Evolutionary conservation across 345 rosid genomes (phyloP).

Genomic region (Linum tenue): DNA sequence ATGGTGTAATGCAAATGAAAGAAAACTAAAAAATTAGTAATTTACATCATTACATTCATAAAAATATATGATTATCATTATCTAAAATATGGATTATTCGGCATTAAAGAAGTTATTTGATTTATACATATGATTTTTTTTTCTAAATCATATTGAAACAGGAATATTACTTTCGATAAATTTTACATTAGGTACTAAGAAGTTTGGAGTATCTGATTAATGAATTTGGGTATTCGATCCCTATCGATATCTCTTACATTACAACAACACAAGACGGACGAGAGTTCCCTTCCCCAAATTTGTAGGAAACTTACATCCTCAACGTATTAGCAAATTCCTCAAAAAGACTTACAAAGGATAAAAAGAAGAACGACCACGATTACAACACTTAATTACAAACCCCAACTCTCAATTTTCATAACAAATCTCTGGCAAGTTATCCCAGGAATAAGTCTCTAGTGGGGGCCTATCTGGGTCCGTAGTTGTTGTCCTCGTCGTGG

Average conservation of each 20-base stretch:
- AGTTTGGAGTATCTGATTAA: not conserved
- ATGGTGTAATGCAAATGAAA: too few species aligned
- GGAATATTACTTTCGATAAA: too few species aligned
- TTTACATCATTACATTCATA: too few species aligned
- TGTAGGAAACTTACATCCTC: not conserved
- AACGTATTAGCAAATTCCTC: not conserved
- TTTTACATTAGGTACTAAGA: not conserved
- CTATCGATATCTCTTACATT: not conserved
- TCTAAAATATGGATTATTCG: too few species aligned
- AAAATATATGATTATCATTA: too few species aligned
- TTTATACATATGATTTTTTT: too few species aligned
- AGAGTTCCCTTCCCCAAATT: not conserved
- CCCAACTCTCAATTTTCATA: not conserved
- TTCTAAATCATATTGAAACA: too few species aligned
- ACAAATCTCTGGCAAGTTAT: slow-evolving; percentile 5
- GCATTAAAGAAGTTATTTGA: too few species aligned
- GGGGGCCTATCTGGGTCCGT: not conserved
- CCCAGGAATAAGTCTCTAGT: not conserved
- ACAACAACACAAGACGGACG: not conserved
- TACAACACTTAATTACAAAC: not conserved
- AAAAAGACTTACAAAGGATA: not conserved
- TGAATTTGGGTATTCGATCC: not conserved
- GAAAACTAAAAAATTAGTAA: too few species aligned
- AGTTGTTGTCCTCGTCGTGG: not conserved
- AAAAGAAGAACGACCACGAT: not conserved